Evolutionary conservation across 1,284 basidiomycete genomes (phyloP).

Genomic region (Leccinum subrobustum): DNA sequence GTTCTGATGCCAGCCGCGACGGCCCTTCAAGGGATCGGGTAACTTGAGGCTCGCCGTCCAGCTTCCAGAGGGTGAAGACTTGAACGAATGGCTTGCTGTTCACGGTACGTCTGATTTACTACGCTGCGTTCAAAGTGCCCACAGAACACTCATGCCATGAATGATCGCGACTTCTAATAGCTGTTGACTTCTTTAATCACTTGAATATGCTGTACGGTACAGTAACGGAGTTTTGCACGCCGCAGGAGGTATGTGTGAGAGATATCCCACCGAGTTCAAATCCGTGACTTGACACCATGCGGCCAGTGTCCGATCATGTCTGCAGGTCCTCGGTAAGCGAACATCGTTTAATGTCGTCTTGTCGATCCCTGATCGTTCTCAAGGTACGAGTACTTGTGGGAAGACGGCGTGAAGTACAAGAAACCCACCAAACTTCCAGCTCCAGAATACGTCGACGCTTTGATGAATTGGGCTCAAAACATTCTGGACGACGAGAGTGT

Average conservation of each 20-base stretch:
- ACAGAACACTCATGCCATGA: constrained; percentile 1
- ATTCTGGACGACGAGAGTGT: constrained; percentile 90
- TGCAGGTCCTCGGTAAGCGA: constrained; percentile 85
- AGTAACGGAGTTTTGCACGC: constrained; percentile 95
- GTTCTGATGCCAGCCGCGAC: constrained; percentile 9
- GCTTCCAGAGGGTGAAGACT: constrained; percentile 91
- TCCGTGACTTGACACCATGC: constrained; percentile 14
- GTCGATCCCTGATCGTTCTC: constrained; percentile 13
- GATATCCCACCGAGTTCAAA: not conserved
- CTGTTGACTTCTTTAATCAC: constrained; percentile 96
- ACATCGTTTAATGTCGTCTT: not conserved
- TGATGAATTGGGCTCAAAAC: constrained; percentile 98
- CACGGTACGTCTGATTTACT: constrained; percentile 64
- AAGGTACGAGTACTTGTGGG: constrained; percentile 97
- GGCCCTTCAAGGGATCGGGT: constrained; percentile 75
- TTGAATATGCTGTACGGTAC: constrained; percentile 96
- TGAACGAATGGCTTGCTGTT: constrained; percentile 95
- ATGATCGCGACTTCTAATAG: constrained; percentile 39
- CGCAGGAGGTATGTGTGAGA: constrained; percentile 67
- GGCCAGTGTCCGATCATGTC: constrained; percentile 96
- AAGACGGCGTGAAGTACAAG: constrained; percentile 90
- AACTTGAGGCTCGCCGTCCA: constrained; percentile 89
- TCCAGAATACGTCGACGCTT: constrained; percentile 95
- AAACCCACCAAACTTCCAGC: constrained; percentile 93
- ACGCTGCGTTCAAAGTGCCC: not conserved